Base-by-base conservation (phyloP, 257 asterid species). In the Solanum corneliomulleri region DNA sequence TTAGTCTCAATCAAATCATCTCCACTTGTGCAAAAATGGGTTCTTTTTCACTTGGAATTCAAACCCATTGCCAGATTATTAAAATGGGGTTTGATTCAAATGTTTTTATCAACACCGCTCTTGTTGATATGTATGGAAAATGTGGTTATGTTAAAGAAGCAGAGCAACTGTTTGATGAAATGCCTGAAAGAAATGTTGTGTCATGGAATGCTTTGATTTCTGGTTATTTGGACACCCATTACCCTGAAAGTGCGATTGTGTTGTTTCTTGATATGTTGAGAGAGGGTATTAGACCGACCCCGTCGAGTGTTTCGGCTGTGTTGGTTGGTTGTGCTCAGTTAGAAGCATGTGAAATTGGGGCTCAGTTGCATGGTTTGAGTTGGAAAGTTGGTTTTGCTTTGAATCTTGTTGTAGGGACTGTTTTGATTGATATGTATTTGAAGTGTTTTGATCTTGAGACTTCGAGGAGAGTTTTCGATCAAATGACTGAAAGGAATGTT, bases 371-470 rank as follows among this genome's bases (percentile, higher is more conserved):
- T 42, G 85, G 89, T 89, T 86, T 93, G 88, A 74, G 92, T 89
- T 89, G 93, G 87, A 94, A 93, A 90, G 35, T 72, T 49, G 98
- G 94, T 23, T 87, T 93, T 82, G 90, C 66, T 82, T 78, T 45
- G 69, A 86, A 93, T 85, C 86, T 91, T 82, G 95, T 87, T 7
- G 95, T 93, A 35, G 95, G 93, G 58, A 91, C 97, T 86, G 92
- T 91, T 88, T 92, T 93, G 92, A 90, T 93, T 89, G 92, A 93
- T 89, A 89, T 92, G 95, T 93, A 93, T 71, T 91, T 94, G 10
- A 93, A 91, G 80, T 91, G 92, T 85, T 86, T 72, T 62, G 52
- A 86, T 72, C 39, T 92, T 87, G 95, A 87, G 83, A 88, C 81
- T 68, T 92, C 95, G 13, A 89, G 89, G 87, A 90, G 88, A 69